These are phyloP conservation scores for Termitomyces heimii DNA, from an alignment of 768 basidiomycete genomes.

Conservation along the genomic window DNA sequence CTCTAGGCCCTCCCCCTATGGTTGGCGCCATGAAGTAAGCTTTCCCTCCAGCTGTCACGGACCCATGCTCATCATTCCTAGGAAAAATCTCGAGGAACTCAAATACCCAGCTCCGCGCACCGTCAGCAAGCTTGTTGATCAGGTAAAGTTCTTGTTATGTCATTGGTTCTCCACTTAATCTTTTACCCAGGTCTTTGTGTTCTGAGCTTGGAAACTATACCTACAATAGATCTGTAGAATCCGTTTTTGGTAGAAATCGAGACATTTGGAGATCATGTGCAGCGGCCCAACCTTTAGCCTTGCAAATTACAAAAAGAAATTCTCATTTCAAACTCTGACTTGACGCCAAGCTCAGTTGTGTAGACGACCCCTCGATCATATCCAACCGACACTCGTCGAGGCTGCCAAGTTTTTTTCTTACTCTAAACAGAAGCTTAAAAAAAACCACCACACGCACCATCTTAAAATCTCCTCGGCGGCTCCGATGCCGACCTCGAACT, in stretches of 20 bases:
- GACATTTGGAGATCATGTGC: no score
- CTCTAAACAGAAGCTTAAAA: no score
- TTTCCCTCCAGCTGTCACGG: slow-evolving; percentile 10
- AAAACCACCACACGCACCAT: slow-evolving; percentile 47
- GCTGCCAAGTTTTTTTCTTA: slow-evolving; percentile 26
- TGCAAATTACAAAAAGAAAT: not conserved
- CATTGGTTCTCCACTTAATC: not conserved
- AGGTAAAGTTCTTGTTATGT: slow-evolving; percentile 35
- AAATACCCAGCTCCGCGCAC: slow-evolving; percentile 84
- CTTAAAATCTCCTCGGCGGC: slow-evolving; percentile 58
- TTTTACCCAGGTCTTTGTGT: slow-evolving; percentile 35
- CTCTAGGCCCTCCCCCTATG: slow-evolving; percentile 56
- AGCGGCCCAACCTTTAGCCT: slow-evolving; percentile 6
- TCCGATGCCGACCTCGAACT: slow-evolving; percentile 57
- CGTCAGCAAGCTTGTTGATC: slow-evolving; percentile 89
- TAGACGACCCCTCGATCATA: slow-evolving; percentile 53
- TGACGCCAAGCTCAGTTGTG: slow-evolving; percentile 27
- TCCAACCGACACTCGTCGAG: slow-evolving; percentile 60
- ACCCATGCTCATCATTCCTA: slow-evolving; percentile 20
- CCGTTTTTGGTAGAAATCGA: not conserved
- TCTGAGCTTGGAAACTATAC: slow-evolving; percentile 21
- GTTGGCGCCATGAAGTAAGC: slow-evolving; percentile 45
- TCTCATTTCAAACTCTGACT: not conserved
- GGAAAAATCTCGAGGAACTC: slow-evolving; percentile 86
- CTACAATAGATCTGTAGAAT: not conserved